These are phyloP conservation scores for Lichtheimia corymbifera DNA, from an alignment of 371 early-diverging fungal species.

Conservation along the genomic window DNA sequence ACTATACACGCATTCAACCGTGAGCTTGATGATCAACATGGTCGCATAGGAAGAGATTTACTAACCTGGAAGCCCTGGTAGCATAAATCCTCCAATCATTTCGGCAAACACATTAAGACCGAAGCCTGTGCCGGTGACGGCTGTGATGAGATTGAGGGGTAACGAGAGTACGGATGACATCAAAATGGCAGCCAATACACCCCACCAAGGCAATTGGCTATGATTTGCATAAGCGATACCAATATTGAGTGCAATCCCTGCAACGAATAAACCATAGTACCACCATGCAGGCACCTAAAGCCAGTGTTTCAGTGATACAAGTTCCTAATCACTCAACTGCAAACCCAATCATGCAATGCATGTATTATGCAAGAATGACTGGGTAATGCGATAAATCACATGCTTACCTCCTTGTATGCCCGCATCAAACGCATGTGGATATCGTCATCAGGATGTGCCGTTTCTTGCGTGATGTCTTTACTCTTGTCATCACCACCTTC, in stretches of 20 bases:
- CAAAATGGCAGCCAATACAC: conserved; percentile 66
- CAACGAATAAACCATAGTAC: conserved; percentile 64
- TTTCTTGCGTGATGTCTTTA: not conserved
- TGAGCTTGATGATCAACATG: not conserved
- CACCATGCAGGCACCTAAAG: conserved; percentile 73
- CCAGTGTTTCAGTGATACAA: conserved; percentile 15
- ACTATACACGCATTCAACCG: conserved; percentile 24
- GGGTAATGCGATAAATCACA: not conserved
- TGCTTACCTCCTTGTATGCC: conserved; percentile 35
- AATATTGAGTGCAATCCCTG: conserved; percentile 65
- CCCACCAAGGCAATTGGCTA: conserved; percentile 71
- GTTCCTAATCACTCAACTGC: too few species aligned
- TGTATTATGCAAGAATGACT: not conserved
- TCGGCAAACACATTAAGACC: conserved; percentile 69
- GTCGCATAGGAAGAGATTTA: not conserved
- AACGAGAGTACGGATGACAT: conserved; percentile 43
- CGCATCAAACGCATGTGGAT: conserved; percentile 36
- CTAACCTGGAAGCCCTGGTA: conserved; percentile 40
- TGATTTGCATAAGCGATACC: conserved; percentile 56
- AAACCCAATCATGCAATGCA: too few species aligned
- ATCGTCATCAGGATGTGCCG: conserved; percentile 14
- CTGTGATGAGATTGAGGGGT: conserved; percentile 39
- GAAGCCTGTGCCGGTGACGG: conserved; percentile 38
- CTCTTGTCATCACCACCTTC: not conserved
- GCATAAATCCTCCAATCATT: conserved; percentile 51